These are phyloP conservation scores for Digitaria exilis DNA, from an alignment of 202 grass and related monocot species.

Conservation along the genomic window DNA sequence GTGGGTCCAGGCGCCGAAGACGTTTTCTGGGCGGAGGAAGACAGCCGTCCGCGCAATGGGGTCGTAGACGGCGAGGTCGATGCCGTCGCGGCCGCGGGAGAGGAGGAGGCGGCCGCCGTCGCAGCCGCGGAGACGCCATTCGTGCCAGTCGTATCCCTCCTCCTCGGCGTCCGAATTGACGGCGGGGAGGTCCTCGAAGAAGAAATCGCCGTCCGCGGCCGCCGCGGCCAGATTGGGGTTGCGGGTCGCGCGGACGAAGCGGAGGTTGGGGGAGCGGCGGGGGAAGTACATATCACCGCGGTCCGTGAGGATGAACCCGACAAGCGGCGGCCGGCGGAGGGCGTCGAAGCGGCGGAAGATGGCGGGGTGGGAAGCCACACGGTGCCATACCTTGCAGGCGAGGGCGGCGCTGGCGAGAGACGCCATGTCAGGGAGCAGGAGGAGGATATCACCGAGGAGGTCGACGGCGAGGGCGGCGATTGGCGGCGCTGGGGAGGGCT, in stretches of 20 bases:
- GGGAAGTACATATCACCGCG: neutral
- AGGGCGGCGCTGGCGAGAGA: constrained; percentile 18
- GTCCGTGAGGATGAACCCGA: constrained; percentile 25
- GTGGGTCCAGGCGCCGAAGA: neutral
- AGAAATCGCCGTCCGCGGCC: constrained; percentile 1
- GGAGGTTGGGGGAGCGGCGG: neutral
- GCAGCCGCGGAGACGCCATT: constrained; percentile 34
- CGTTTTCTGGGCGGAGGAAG: neutral
- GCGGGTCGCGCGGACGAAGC: neutral
- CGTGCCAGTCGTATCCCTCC: neutral
- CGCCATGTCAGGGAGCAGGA: constrained; percentile 22
- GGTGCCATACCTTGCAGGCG: constrained; percentile 7
- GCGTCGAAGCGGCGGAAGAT: constrained; percentile 13
- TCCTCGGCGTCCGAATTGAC: constrained; percentile 8
- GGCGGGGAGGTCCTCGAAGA: constrained; percentile 30
- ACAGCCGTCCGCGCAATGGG: neutral
- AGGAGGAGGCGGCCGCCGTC: constrained; percentile 32
- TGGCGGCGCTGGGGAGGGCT: neutral
- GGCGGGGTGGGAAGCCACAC: neutral
- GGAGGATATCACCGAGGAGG: neutral
- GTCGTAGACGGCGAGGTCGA: constrained; percentile 27
- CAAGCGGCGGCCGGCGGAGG: constrained; percentile 15
- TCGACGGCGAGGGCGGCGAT: neutral
- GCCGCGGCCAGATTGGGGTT: constrained; percentile 2
- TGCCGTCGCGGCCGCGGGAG: neutral